Evolutionary conservation across 768 basidiomycete species (phyloP).

Genomic region (Phanerodontia chrysosporium): DNA sequence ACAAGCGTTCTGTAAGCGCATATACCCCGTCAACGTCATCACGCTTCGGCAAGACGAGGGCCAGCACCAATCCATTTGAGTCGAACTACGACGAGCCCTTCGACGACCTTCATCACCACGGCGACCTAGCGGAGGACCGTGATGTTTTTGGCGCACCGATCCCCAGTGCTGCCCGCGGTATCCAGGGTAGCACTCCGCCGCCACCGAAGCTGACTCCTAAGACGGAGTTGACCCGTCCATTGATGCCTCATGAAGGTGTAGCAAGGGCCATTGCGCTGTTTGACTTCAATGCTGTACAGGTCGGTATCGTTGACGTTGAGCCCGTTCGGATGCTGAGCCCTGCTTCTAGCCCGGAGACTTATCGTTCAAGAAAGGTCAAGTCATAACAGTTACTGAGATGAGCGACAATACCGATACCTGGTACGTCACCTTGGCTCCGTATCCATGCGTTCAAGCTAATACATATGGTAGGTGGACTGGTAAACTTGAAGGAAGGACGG

Average conservation of each 20-base stretch:
- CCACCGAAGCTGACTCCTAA: constrained; percentile 41
- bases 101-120: constrained; percentile 12
- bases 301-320: constrained; percentile 23
- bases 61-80: constrained; percentile 21
- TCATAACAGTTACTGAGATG: constrained; percentile 65
- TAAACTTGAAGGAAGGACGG: constrained; percentile 51
- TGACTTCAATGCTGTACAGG: constrained; percentile 71
- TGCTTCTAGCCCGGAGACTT: constrained; percentile 59
- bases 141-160: constrained; percentile 5
- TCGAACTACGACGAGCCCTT: constrained; percentile 3
- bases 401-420: constrained; percentile 74
- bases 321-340: constrained; percentile 7
- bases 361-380: constrained; percentile 71
- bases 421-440: constrained; percentile 33
- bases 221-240: constrained; percentile 44
- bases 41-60: not conserved
- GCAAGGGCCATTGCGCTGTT: constrained; percentile 72
- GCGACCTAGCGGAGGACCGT: constrained; percentile 7
- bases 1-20: constrained; percentile 33
- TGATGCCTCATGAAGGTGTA: constrained; percentile 54
- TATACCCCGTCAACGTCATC: constrained; percentile 20
- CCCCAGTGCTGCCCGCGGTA: not conserved
- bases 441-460: no score
- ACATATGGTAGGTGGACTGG: constrained; percentile 89
- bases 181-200: constrained; percentile 14